A percentile compares a stretch with the other conserved stretches of the same genome.
Evolutionary conservation across 331 rosid species (phyloP).

Genomic region (Cydonia oblonga): DNA sequence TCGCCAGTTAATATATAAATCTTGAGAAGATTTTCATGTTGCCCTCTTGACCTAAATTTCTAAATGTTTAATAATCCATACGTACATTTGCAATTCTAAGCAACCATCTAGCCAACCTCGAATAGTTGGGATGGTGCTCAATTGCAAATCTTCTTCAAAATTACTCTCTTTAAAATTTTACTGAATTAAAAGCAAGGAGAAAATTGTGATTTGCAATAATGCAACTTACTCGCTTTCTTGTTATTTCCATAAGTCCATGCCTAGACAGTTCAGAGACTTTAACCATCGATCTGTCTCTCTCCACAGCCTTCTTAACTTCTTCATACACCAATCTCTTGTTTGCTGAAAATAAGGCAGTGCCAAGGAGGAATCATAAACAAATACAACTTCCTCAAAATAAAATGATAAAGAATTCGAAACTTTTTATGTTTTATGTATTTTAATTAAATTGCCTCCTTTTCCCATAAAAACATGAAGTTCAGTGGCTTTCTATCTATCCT

Average conservation of each 20-base stretch:
- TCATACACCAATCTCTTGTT: constrained; percentile 88
- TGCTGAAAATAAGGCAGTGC: constrained; percentile 46
- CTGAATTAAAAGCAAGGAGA: too few species aligned
- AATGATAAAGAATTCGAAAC: not conserved
- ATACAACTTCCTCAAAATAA: not conserved
- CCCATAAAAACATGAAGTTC: not conserved
- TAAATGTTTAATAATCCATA: not conserved
- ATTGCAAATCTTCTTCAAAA: not conserved
- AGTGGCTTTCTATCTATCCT: not conserved
- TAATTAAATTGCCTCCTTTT: not conserved
- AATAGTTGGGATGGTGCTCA: not conserved
- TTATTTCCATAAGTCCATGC: constrained; percentile 97
- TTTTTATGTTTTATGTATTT: not conserved
- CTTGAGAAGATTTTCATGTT: not conserved
- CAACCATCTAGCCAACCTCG: not conserved
- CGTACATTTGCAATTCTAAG: not conserved
- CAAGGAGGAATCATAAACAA: constrained; percentile 3
- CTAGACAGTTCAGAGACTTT: constrained; percentile 88
- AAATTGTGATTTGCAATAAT: not conserved
- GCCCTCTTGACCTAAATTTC: not conserved
- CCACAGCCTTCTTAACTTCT: constrained; percentile 93
- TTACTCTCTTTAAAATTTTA: not conserved
- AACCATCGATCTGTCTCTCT: constrained; percentile 81
- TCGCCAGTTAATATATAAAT: not conserved
- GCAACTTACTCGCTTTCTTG: constrained; percentile 79